A percentile compares a stretch with the other conserved stretches of the same genome.
phyloP scores from a whole-genome alignment of 805 yeast species.

The Myxozyma melibiosi region DNA sequence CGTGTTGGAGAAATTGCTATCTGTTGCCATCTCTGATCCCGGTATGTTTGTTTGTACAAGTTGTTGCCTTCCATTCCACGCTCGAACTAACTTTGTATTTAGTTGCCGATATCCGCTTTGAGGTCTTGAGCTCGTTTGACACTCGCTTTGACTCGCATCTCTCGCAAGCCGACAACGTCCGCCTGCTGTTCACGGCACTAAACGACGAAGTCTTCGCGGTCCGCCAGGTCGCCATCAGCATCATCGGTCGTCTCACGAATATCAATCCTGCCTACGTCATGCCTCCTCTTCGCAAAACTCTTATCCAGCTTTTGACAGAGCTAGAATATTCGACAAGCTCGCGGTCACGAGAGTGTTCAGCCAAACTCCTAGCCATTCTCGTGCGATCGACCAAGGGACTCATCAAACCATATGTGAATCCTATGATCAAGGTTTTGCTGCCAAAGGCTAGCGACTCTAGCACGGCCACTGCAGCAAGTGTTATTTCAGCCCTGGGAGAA shows the following conservation, averaged over 20 bases:
- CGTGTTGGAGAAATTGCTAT: slow-evolving; percentile 75
- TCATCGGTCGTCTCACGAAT: slow-evolving; percentile 80
- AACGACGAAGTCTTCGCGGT: slow-evolving; percentile 89
- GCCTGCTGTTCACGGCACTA: slow-evolving; percentile 79
- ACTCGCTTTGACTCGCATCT: slow-evolving; percentile 84
- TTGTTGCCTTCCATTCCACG: background rate
- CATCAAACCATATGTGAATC: slow-evolving; percentile 88
- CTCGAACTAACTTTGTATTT: background rate
- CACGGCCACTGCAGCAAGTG: slow-evolving; percentile 82
- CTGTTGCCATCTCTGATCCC: slow-evolving; percentile 87
- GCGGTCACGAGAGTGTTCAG: slow-evolving; percentile 82
- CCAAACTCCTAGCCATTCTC: slow-evolving; percentile 68
- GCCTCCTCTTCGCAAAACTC: slow-evolving; percentile 83
- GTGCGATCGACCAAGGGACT: slow-evolving; percentile 77
- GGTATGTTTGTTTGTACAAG: slow-evolving; percentile 1
- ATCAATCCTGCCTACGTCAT: slow-evolving; percentile 95
- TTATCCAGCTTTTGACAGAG: slow-evolving; percentile 82
- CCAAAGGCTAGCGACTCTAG: slow-evolving; percentile 73
- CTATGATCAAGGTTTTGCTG: slow-evolving; percentile 80
- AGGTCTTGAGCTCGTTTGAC: slow-evolving; percentile 72
- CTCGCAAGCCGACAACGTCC: slow-evolving; percentile 90
- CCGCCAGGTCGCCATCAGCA: slow-evolving; percentile 71
- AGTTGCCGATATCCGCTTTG: slow-evolving; percentile 78
- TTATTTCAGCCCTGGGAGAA: slow-evolving; percentile 86
- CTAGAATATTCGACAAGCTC: slow-evolving; percentile 79